A percentile compares a stretch with the other conserved stretches of the same genome.
phyloP scores from a whole-genome alignment of 345 rosid genomes.

The Bretschneidera sinensis region DNA sequence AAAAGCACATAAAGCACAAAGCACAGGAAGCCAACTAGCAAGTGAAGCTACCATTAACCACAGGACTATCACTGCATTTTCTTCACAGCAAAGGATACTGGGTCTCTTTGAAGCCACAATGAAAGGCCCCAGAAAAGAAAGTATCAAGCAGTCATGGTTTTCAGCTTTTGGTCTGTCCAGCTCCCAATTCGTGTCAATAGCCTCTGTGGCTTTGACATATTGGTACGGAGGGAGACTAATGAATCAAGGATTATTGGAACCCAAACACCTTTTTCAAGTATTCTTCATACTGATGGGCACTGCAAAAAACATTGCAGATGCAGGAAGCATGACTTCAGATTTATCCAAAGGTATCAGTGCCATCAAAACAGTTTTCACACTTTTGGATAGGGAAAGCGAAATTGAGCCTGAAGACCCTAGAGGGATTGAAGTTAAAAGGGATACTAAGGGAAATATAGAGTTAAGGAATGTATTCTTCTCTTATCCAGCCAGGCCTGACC shows the following conservation, averaged over 20 bases:
- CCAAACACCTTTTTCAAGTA: no score
- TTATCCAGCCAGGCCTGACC: conserved; percentile 68
- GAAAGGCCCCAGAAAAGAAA: conserved; percentile 36
- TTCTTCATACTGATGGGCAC: conserved; percentile 48
- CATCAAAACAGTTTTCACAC: conserved; percentile 27
- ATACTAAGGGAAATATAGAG: conserved; percentile 63
- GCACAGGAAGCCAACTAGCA: conserved; percentile 41
- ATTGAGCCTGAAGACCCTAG: conserved; percentile 33
- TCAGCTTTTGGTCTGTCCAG: conserved; percentile 38
- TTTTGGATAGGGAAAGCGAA: conserved; percentile 30
- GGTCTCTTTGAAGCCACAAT: conserved; percentile 26
- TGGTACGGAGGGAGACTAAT: conserved; percentile 52
- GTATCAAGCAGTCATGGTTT: conserved; percentile 43
- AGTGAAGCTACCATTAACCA: conserved; percentile 45
- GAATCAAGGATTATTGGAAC: conserved; percentile 27
- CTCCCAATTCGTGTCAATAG: conserved; percentile 43
- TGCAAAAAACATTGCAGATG: conserved; percentile 42
- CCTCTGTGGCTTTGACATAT: conserved; percentile 30
- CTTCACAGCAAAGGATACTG: conserved; percentile 41
- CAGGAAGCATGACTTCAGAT: conserved; percentile 50
- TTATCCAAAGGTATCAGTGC: conserved; percentile 37
- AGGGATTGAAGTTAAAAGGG: conserved; percentile 27
- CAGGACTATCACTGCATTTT: conserved; percentile 47
- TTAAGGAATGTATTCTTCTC: conserved; percentile 47
- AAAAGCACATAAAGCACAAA: conserved; percentile 36